Conservation (phyloP, 768 basidiomycete genomes). For the Boletus fagicola region DNA sequence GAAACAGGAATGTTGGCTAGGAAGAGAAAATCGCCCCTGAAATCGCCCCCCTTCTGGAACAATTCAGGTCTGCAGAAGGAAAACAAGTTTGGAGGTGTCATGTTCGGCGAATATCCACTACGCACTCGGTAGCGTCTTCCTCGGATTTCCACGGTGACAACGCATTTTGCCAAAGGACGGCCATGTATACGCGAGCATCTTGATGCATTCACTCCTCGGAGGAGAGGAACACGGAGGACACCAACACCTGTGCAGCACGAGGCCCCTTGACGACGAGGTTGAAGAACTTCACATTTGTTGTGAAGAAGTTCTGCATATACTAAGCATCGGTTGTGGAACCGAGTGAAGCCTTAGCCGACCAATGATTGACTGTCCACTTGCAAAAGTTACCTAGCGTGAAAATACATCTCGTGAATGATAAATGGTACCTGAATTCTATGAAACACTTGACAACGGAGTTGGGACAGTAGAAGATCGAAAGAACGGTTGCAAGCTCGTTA, state of each 20-base stretch:
- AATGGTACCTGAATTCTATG: neutral
- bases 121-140: neutral
- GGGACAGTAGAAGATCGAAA: neutral
- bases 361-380: neutral
- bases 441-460: neutral
- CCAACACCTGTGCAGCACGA: too few relatives aligned
- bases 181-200: neutral
- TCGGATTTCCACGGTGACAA: neutral
- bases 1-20: too few relatives aligned
- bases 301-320: neutral
- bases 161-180: neutral
- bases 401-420: neutral
- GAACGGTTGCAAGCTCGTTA: neutral
- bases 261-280: neutral
- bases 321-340: neutral
- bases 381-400: neutral
- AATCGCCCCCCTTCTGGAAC: neutral
- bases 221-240: too few relatives aligned
- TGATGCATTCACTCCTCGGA: neutral
- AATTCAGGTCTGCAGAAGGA: neutral
- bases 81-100: neutral
- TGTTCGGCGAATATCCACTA: neutral
- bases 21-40: neutral
- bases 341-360: neutral
- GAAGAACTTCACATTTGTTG: neutral